Base-by-base conservation (phyloP, 2,329 filamentous ascomycete genomes). In the Didymella pinodella region DNA sequence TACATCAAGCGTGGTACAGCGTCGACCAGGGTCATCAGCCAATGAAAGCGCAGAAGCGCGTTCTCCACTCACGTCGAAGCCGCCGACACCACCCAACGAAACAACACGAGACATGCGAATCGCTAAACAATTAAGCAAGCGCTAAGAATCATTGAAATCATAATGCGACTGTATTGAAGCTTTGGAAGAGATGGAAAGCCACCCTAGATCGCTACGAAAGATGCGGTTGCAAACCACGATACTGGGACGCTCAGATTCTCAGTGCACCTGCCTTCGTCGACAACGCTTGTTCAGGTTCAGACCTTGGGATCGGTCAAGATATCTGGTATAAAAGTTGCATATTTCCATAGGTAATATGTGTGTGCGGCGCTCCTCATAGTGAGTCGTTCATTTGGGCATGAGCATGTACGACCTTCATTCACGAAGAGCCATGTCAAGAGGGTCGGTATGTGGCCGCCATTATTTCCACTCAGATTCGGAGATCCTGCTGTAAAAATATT, bases 81-180 rank as follows among this genome's bases (percentile, higher is more conserved):
- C 69, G 69, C 70, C 66, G 54, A 67, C 62, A 63, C 65, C 62
- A 63, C 64, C 62, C 68, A 68, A 70, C 68, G 67, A 63, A 65
- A 64, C 57, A 59, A 52, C 40, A 40, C 53, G 46, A 57, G 52
- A 65, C 53, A 54, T 40, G 44, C 26, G 55, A 43, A 54, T 57
- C 49, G 46, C 56, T 47, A 59, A 47, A 25, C 48, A 55, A 55
- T 59, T 44, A 34, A 53, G 28, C 40, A 50, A 63, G 64, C 67
- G 66, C 68, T 68, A 68, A 67, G 7, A 2, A 3, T 8, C 12
- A 32, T 34, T 28, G 22, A 18, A 7, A 20, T 41, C 18, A 41
- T 20, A 25, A 7, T 7, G 20, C 18, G 3, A 41, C 38, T 41
- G 12, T 16, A 11, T 11, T 12, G 4, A 41, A 11, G 38, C 11